These are phyloP conservation scores for Uronychia setigera DNA, from an alignment of 73 alveolate species.

Conservation along the genomic window DNA sequence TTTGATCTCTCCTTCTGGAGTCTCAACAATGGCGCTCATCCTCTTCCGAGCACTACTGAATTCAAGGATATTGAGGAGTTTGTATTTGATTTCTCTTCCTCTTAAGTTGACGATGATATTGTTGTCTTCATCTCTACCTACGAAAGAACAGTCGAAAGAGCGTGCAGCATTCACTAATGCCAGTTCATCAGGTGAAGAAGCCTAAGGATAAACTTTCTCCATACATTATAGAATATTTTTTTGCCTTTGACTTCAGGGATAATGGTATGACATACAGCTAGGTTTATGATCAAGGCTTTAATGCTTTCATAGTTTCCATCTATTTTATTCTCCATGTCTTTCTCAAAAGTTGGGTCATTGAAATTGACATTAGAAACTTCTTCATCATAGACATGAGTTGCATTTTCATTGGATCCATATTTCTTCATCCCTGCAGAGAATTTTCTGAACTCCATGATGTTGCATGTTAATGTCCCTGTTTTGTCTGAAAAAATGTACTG, in stretches of 20 bases:
- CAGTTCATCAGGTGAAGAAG: constrained; percentile 96
- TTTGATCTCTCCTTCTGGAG: constrained; percentile 70
- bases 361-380: constrained; percentile 79
- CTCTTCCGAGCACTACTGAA: constrained; percentile 96
- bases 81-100: constrained; percentile 41
- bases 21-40: constrained; percentile 87
- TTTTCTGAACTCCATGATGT: constrained; percentile 91
- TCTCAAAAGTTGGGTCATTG: constrained; percentile 67
- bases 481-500: constrained; percentile 89
- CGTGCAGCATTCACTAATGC: constrained; percentile 93
- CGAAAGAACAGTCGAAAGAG: constrained; percentile 78
- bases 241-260: constrained; percentile 72
- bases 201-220: constrained; percentile 56
- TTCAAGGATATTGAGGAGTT: constrained; percentile 83
- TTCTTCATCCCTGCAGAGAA: constrained; percentile 75
- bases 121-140: constrained; percentile 86
- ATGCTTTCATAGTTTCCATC: constrained; percentile 70
- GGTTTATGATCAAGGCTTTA: constrained; percentile 61
- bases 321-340: constrained; percentile 58
- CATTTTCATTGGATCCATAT: constrained; percentile 67
- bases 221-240: constrained; percentile 41
- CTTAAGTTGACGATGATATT: constrained; percentile 47
- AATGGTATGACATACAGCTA: constrained; percentile 93
- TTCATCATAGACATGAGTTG: constrained; percentile 14
- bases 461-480: constrained; percentile 96